Base-by-base conservation (phyloP, 805 yeast species). In the Lachancea sp. region DNA sequence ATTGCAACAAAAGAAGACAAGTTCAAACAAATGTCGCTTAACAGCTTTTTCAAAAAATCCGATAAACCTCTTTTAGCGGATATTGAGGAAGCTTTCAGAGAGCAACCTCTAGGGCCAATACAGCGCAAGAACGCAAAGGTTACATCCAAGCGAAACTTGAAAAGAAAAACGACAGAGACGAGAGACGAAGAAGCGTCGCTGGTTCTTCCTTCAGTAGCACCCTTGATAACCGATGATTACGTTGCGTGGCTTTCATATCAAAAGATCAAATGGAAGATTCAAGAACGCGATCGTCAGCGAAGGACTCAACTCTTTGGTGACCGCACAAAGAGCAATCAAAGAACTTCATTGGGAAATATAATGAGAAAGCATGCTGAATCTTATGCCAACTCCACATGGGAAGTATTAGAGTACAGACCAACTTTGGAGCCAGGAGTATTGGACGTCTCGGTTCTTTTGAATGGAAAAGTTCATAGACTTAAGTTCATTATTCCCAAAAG, bases 241-340 rank as follows among this genome's bases (percentile, higher is more conserved):
- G 74, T 61, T 15, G 82, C 75, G 0, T 85, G 84, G 69, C 69
- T 93, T 48, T 66, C 68, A 26, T 85, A 85, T 57, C 91, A 85
- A 63, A 89, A 91, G 62, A 74, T 79, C n/a, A 86, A 86, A 58
- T 93, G 99, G 99, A 77, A 69, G 40, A 69, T 79, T 11, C 95
- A 88, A 60, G 74, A 76, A n/a, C 77, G 77, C 49, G 84, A 82
- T 48, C 74, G 88, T 54, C 75, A 73, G 44, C 77, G 95, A 56
- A 75, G 97, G 58, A 73, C 73, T 44, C 81, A 79, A 51, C 64
- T 95, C 20, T 91, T 93, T 70, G 99, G 99, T 31, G 70, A 72
- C 26, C 69, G 74, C 6, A 65, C 72, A 1, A 75, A 70, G 22
- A 60, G 79, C 2, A 68, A 81, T 2, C 77, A 72, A 46, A 70